A percentile compares a stretch with the other conserved stretches of the same genome.
Conservation (phyloP, 1,284 basidiomycete genomes). For the Cryptococcus wingfieldii region DNA sequence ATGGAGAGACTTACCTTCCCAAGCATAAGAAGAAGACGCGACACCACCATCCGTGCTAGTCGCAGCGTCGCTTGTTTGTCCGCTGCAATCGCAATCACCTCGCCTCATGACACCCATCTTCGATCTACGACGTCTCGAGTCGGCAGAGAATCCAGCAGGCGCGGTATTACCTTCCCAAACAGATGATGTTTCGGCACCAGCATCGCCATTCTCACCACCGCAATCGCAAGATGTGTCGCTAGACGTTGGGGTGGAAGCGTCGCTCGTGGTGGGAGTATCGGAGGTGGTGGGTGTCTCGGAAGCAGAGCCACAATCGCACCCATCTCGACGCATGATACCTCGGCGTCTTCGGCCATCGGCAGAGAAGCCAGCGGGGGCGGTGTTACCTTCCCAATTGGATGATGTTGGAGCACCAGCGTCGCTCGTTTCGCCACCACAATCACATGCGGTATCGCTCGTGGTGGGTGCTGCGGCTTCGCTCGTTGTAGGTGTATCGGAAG, state of each 20-base stretch:
- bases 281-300: slow-evolving; percentile 6
- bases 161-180: slow-evolving; percentile 1
- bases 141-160: background rate
- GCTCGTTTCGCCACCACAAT: slow-evolving; percentile 1
- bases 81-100: slow-evolving; percentile 10
- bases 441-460: background rate
- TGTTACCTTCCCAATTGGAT: slow-evolving; percentile 5
- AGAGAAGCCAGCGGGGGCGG: slow-evolving; percentile 2
- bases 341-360: background rate
- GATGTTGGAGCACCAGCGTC: background rate
- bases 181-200: too few species aligned
- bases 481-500: too few species aligned
- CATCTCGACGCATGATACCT: slow-evolving; percentile 1
- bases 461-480: background rate
- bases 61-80: background rate
- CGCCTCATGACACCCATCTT: slow-evolving; percentile 7
- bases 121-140: background rate
- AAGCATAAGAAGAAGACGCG: background rate
- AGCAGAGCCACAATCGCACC: background rate
- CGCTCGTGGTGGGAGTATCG: slow-evolving; percentile 1
- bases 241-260: slow-evolving; percentile 1
- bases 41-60: background rate
- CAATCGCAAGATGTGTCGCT: slow-evolving; percentile 3
- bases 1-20: slow-evolving; percentile 1
- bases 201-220: background rate